These are phyloP conservation scores for Cladosporium sp. DNA, from an alignment of 2,329 filamentous ascomycete species.

Conservation along the genomic window DNA sequence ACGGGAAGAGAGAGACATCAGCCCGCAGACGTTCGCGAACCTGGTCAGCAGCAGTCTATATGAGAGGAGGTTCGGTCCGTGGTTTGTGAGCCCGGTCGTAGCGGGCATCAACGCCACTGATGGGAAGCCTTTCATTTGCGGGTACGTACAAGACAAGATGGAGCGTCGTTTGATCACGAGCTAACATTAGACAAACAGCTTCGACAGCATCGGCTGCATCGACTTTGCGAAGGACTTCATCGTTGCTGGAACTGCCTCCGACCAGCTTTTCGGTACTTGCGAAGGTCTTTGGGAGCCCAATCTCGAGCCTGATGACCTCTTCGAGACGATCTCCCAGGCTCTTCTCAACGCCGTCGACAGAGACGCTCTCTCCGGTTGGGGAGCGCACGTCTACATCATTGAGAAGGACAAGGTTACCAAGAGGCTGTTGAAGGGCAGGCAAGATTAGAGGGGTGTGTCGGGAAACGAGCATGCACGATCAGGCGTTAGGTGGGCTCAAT, in stretches of 20 bases:
- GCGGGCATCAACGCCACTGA: constrained; percentile 93
- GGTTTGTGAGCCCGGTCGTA: constrained; percentile 91
- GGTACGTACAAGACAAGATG: constrained; percentile 33
- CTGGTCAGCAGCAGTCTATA: constrained; percentile 86
- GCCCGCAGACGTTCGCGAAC: constrained; percentile 91
- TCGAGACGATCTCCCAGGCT: constrained; percentile 96
- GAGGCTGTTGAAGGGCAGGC: constrained; percentile 93
- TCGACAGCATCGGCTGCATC: constrained; percentile 98
- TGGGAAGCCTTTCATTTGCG: constrained; percentile 94
- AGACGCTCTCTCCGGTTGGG: constrained; percentile 95
- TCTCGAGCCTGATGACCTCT: constrained; percentile 88
- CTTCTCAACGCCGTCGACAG: constrained; percentile 93
- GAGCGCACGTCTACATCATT: constrained; percentile 97
- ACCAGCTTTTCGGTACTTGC: constrained; percentile 98
- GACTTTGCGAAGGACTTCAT: constrained; percentile 99
- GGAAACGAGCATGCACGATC: background rate
- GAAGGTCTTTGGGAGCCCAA: constrained; percentile 97
- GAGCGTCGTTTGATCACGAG: background rate
- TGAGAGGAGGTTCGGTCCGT: constrained; percentile 92
- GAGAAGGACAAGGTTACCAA: constrained; percentile 99
- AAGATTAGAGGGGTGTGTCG: constrained; percentile 51
- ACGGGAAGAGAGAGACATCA: constrained; percentile 94
- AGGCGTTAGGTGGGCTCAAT: background rate
- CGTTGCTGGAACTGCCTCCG: constrained; percentile 88
- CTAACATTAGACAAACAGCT: constrained; percentile 35